A percentile compares a stretch with the other conserved stretches of the same genome.
Evolutionary conservation across 2,329 filamentous ascomycete species (phyloP).

Genomic region (Fusarium veterinarium): DNA sequence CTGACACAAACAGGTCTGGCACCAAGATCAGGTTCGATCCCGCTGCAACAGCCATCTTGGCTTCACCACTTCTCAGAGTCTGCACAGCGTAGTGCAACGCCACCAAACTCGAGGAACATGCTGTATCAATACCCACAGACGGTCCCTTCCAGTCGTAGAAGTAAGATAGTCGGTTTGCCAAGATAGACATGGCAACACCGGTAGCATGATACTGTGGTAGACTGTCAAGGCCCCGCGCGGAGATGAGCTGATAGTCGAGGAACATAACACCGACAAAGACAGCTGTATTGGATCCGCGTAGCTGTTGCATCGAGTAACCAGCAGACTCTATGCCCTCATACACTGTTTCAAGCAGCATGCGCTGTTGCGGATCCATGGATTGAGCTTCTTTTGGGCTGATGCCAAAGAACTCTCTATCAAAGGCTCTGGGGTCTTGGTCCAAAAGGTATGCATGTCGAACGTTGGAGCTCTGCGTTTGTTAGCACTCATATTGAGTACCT

Average conservation of each 20-base stretch:
- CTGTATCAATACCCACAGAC: conserved; percentile 13
- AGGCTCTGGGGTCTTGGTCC: conserved; percentile 4
- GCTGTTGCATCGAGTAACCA: conserved; percentile 8
- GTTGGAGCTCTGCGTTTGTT: neutral
- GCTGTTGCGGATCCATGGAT: conserved; percentile 20
- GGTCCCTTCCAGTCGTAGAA: conserved; percentile 14
- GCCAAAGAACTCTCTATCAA: conserved; percentile 18
- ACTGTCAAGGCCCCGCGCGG: neutral
- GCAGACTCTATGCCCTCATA: conserved; percentile 12
- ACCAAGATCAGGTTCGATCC: neutral
- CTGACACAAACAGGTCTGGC: neutral
- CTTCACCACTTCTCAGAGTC: conserved; percentile 6
- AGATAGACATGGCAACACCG: conserved; percentile 24
- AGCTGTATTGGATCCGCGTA: conserved; percentile 13
- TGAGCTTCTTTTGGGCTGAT: conserved; percentile 8
- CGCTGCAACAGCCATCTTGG: conserved; percentile 2
- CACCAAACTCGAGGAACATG: conserved; percentile 10
- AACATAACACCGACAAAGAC: conserved; percentile 11
- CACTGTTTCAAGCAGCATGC: conserved; percentile 11
- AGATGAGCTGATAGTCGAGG: conserved; percentile 4
- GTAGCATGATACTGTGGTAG: conserved; percentile 7
- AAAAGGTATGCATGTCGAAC: conserved; percentile 10
- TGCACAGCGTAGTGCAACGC: conserved; percentile 9
- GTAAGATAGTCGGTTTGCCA: conserved; percentile 3
- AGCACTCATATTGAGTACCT: neutral